Conservation (phyloP, 768 basidiomycete species). For the Suillus plorans region DNA sequence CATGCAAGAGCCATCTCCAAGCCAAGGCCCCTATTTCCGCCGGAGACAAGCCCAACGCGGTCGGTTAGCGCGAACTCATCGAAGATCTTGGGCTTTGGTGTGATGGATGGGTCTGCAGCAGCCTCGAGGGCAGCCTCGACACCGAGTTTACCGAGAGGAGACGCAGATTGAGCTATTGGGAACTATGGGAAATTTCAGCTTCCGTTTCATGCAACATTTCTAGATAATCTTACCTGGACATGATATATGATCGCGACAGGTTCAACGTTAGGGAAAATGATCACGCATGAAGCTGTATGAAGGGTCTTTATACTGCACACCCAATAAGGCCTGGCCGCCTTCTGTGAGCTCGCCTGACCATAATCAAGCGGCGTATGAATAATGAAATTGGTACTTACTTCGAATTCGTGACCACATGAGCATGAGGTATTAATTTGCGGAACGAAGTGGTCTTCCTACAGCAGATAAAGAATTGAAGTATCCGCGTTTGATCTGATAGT, state of each 20-base stretch:
- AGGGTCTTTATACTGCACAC: not conserved
- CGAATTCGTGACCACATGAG: not conserved
- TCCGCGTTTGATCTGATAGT: too few species aligned
- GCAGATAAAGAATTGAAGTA: too few species aligned
- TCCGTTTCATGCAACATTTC: not conserved
- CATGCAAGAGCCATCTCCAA: conserved; percentile 81
- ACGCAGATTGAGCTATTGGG: conserved; percentile 39
- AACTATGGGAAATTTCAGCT: not conserved
- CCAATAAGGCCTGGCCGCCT: not conserved
- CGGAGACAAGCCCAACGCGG: conserved; percentile 61
- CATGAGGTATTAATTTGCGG: not conserved
- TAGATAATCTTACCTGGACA: not conserved
- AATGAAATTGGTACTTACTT: not conserved
- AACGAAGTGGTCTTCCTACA: not conserved
- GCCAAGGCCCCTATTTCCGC: conserved; percentile 69
- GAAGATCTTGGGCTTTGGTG: conserved; percentile 50
- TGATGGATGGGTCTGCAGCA: conserved; percentile 33
- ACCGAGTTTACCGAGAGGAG: conserved; percentile 60
- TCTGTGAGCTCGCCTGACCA: not conserved
- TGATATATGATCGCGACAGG: not conserved
- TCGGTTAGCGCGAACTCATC: conserved; percentile 58
- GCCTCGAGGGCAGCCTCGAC: conserved; percentile 56
- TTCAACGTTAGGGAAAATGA: not conserved
- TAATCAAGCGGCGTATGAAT: not conserved
- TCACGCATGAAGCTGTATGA: not conserved